Conservation (phyloP, 176 grass and related monocot genomes). For the Tuctoria greenei region DNA sequence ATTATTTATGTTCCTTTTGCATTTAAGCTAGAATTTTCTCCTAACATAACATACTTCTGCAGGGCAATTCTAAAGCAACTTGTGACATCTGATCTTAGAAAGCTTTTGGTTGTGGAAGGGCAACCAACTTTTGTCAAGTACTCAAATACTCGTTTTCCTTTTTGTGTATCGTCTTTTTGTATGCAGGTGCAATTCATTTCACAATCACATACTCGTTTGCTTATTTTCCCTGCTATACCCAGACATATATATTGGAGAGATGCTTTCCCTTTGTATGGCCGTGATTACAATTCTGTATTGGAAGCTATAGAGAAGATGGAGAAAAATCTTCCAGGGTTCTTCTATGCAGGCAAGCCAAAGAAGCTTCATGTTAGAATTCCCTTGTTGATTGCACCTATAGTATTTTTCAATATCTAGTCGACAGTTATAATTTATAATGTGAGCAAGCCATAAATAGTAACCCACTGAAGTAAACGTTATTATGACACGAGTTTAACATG, state of each 20-base stretch:
- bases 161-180: conserved; percentile 11
- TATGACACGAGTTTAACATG: conserved; percentile 1
- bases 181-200: conserved; percentile 5
- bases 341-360: conserved; percentile 84
- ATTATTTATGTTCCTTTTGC: conserved; percentile 17
- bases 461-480: neutral
- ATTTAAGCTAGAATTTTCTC: conserved; percentile 22
- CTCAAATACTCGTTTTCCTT: neutral
- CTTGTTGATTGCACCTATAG: neutral
- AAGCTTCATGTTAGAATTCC: neutral
- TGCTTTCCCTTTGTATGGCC: conserved; percentile 95
- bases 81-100: conserved; percentile 78
- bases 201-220: neutral
- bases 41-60: conserved; percentile 45
- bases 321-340: conserved; percentile 88
- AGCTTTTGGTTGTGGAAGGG: conserved; percentile 66
- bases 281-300: conserved; percentile 67
- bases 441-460: conserved; percentile 15
- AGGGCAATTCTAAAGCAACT: conserved; percentile 74
- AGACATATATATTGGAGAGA: conserved; percentile 95
- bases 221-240: conserved; percentile 31
- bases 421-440: neutral
- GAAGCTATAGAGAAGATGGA: conserved; percentile 97
- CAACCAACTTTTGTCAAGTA: conserved; percentile 82
- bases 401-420: neutral